Percentiles rank a stretch among this genome's conserved stretches.
Conservation (phyloP, 2,329 filamentous ascomycete species). For the Cytospora leucostoma region DNA sequence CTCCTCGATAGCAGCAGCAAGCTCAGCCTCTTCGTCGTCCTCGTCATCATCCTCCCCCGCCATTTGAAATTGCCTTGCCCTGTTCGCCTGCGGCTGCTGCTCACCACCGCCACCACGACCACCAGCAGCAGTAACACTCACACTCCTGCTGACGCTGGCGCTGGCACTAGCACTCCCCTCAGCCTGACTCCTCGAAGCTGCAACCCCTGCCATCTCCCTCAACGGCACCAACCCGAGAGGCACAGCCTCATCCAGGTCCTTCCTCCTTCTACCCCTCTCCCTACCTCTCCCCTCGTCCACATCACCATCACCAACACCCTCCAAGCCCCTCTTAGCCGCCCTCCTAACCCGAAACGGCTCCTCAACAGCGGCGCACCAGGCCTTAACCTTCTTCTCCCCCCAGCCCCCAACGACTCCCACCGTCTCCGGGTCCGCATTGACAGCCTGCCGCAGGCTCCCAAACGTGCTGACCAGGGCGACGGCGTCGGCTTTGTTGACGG, state of each 20-base stretch:
- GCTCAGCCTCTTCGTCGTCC: conserved; percentile 52
- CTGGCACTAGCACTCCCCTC: conserved; percentile 35
- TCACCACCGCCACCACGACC: conserved; percentile 22
- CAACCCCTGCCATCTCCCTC: conserved; percentile 26
- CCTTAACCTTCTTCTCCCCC: conserved; percentile 92
- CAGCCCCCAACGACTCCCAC: conserved; percentile 83
- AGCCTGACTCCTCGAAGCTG: conserved; percentile 39
- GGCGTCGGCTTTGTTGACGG: conserved; percentile 93
- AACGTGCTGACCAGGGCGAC: conserved; percentile 89
- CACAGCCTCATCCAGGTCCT: conserved; percentile 33
- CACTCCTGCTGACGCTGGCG: conserved; percentile 36
- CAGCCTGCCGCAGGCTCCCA: conserved; percentile 80
- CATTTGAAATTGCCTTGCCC: conserved; percentile 40
- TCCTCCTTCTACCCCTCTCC: conserved; percentile 27
- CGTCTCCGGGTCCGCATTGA: conserved; percentile 87
- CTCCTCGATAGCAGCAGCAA: conserved; percentile 50
- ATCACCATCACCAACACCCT: conserved; percentile 29
- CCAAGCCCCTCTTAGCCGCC: conserved; percentile 54
- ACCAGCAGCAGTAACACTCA: conserved; percentile 42
- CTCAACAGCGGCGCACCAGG: conserved; percentile 78
- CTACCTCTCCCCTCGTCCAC: conserved; percentile 21
- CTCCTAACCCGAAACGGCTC: conserved; percentile 82
- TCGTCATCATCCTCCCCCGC: conserved; percentile 43
- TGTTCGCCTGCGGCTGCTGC: conserved; percentile 22
- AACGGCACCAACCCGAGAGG: conserved; percentile 28